Evolutionary conservation across 1,139 yeast species (phyloP).

Genomic region (Hansenula lynferdii): DNA sequence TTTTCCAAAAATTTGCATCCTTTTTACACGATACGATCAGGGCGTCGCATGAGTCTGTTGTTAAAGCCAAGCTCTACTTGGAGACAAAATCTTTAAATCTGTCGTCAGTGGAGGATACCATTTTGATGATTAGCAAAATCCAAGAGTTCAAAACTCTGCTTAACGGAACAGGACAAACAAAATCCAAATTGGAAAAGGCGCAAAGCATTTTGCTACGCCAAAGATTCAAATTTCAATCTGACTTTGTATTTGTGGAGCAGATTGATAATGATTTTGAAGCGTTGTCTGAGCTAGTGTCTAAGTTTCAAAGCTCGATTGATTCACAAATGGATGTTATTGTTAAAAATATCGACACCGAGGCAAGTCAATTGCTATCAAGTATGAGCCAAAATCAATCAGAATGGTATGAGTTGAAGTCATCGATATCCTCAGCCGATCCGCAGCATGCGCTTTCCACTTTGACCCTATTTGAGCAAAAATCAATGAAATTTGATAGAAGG

Average conservation of each 20-base stretch:
- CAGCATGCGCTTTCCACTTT: conserved; percentile 45
- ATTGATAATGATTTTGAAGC: conserved; percentile 46
- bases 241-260: conserved; percentile 66
- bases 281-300: conserved; percentile 37
- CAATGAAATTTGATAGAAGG: conserved; percentile 20
- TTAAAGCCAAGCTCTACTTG: conserved; percentile 26
- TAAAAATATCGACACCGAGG: conserved; percentile 39
- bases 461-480: conserved; percentile 35
- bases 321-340: conserved; percentile 39
- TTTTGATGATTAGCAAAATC: conserved; percentile 31
- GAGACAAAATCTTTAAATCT: conserved; percentile 31
- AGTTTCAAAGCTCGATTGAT: conserved; percentile 36
- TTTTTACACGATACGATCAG: conserved; percentile 28
- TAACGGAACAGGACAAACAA: conserved; percentile 29
- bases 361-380: conserved; percentile 34
- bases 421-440: conserved; percentile 42
- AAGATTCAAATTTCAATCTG: conserved; percentile 43
- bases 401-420: conserved; percentile 52
- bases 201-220: conserved; percentile 42
- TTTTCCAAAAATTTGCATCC: conserved; percentile 40
- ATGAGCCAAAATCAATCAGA: conserved; percentile 27
- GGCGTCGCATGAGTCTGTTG: conserved; percentile 25
- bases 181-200: conserved; percentile 29
- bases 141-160: conserved; percentile 24
- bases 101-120: conserved; percentile 31